These are phyloP conservation scores for Neurospora sp. DNA, from an alignment of 495 filamentous ascomycete genomes.

Conservation along the genomic window DNA sequence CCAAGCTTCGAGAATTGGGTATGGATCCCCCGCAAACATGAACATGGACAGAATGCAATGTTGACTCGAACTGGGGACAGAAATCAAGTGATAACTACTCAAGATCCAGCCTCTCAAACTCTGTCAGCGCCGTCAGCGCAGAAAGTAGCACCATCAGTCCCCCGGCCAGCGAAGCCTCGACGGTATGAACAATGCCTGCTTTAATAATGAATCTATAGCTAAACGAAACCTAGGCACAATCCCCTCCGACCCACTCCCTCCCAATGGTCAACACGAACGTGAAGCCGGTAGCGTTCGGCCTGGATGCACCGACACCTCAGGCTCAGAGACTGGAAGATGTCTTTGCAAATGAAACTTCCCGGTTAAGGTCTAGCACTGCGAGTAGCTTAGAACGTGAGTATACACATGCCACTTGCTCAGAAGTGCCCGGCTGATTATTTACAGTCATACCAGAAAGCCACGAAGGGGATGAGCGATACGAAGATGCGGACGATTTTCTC, in stretches of 20 bases:
- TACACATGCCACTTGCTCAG: not conserved
- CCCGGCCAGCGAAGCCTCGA: conserved; percentile 22
- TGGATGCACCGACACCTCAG: conserved; percentile 66
- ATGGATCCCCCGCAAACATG: conserved; percentile 19
- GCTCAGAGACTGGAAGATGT: conserved; percentile 70
- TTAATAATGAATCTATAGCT: not conserved
- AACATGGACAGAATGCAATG: not conserved
- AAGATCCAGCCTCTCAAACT: conserved; percentile 14
- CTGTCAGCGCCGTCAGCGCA: conserved; percentile 12
- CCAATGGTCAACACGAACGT: conserved; percentile 63
- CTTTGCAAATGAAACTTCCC: conserved; percentile 31
- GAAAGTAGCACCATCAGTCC: conserved; percentile 20
- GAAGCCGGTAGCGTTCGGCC: conserved; percentile 48
- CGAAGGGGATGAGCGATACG: conserved; percentile 31
- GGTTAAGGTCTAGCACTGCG: conserved; percentile 37
- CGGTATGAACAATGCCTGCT: conserved; percentile 17
- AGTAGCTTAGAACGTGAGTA: conserved; percentile 66
- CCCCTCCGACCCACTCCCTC: conserved; percentile 34
- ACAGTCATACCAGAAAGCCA: conserved; percentile 41
- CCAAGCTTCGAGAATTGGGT: conserved; percentile 71
- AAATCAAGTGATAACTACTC: conserved; percentile 23
- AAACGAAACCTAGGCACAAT: conserved; percentile 15
- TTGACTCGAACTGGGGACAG: conserved; percentile 15
- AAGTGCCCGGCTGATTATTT: not conserved
- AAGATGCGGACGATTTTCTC: conserved; percentile 32